phyloP scores from a whole-genome alignment of 495 filamentous ascomycete genomes.

The Aspergillus olivimuriae region DNA sequence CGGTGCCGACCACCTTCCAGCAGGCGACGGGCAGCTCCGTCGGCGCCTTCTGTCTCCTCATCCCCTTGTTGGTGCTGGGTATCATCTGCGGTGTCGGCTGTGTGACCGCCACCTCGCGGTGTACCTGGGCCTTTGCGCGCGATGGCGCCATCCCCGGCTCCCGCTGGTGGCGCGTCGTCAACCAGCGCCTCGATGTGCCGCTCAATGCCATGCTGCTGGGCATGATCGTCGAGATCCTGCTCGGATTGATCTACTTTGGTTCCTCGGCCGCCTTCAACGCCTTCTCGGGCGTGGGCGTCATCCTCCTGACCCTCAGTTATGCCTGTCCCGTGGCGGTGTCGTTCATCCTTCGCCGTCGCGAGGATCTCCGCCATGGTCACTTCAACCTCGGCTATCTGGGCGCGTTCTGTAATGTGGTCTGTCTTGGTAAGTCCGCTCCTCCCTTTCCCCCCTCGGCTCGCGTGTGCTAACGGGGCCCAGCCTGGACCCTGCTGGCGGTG shows the following conservation, averaged over 20 bases:
- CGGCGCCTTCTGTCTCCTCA: conserved; percentile 58
- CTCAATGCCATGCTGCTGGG: conserved; percentile 41
- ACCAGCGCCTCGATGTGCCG: conserved; percentile 41
- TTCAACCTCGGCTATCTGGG: conserved; percentile 52
- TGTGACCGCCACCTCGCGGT: conserved; percentile 58
- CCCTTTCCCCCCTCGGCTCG: background rate
- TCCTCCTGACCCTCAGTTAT: conserved; percentile 48
- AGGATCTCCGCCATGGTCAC: conserved; percentile 35
- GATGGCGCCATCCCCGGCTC: conserved; percentile 49
- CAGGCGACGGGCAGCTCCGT: conserved; percentile 8
- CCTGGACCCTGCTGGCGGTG: conserved; percentile 50
- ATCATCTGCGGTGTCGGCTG: conserved; percentile 59
- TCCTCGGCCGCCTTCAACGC: conserved; percentile 46
- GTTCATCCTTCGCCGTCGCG: conserved; percentile 36
- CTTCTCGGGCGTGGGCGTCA: conserved; percentile 52
- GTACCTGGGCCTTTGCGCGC: conserved; percentile 60
- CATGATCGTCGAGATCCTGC: conserved; percentile 37
- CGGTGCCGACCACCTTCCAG: conserved; percentile 4
- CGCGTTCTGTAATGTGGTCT: conserved; percentile 45
- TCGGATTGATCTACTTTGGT: conserved; percentile 50
- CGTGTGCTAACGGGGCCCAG: conserved; percentile 19
- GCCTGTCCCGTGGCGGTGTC: conserved; percentile 45
- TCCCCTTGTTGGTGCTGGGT: conserved; percentile 58
- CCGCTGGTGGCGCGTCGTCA: conserved; percentile 44
- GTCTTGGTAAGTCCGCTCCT: conserved; percentile 36